These are phyloP conservation scores for Trichodelitschia bisporula DNA, from an alignment of 495 filamentous ascomycete species.

Conservation along the genomic window DNA sequence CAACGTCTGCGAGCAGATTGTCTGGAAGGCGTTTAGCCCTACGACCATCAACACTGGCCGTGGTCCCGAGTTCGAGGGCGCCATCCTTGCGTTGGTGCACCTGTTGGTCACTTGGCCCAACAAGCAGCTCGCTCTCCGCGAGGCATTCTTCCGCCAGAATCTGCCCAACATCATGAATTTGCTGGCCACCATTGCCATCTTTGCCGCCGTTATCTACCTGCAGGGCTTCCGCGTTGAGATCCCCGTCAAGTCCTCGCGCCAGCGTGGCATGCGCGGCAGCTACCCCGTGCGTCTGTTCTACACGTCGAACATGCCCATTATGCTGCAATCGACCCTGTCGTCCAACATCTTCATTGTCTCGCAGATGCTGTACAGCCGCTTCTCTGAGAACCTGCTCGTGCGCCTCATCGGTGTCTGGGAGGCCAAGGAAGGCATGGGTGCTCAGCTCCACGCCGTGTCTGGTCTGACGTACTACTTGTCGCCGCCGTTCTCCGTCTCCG, in stretches of 20 bases:
- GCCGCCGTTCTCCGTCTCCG: slow-evolving; percentile 88
- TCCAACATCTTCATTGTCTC: slow-evolving; percentile 98
- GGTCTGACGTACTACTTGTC: slow-evolving; percentile 99
- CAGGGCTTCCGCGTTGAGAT: slow-evolving; percentile 99
- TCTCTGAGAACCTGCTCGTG: slow-evolving; percentile 94
- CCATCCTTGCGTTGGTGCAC: slow-evolving; percentile 96
- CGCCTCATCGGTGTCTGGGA: slow-evolving; percentile 96
- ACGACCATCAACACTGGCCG: slow-evolving; percentile 98
- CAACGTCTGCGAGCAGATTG: slow-evolving; percentile 99
- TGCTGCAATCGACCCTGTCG: slow-evolving; percentile 93
- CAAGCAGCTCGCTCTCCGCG: slow-evolving; percentile 89
- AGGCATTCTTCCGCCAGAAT: slow-evolving; percentile 99
- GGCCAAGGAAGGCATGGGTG: slow-evolving; percentile 65
- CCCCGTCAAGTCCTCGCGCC: slow-evolving; percentile 96
- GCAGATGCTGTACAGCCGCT: slow-evolving; percentile 97
- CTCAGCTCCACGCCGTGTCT: slow-evolving; percentile 77
- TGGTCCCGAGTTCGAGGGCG: slow-evolving; percentile 97
- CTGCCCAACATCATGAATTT: slow-evolving; percentile 99
- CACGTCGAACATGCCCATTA: slow-evolving; percentile 94
- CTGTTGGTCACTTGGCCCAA: slow-evolving; percentile 94
- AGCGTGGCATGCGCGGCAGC: slow-evolving; percentile 83
- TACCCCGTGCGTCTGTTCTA: slow-evolving; percentile 66
- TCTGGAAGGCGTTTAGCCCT: slow-evolving; percentile 98
- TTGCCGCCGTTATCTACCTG: slow-evolving; percentile 96
- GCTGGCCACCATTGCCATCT: slow-evolving; percentile 74